A percentile compares a stretch with the other conserved stretches of the same genome.
These are phyloP conservation scores for Dispira simplex DNA, from an alignment of 192 early-diverging fungal genomes.

Conservation along the genomic window DNA sequence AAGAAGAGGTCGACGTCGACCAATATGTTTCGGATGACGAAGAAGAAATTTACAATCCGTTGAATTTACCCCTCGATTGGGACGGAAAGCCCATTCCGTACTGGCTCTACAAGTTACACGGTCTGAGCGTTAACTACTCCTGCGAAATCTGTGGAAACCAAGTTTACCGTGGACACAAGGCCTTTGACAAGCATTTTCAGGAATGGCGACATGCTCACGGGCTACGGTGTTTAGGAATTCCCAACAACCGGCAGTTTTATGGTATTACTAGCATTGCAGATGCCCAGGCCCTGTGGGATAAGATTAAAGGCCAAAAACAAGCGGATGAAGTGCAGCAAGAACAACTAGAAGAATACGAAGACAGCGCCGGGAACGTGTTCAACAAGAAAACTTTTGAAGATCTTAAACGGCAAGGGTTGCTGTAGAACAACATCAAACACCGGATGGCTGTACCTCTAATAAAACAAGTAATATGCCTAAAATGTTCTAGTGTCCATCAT, in stretches of 20 bases:
- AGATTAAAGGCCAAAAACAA: conserved; percentile 54
- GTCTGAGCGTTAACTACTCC: conserved; percentile 81
- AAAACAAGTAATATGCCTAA: neutral
- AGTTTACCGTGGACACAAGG: conserved; percentile 91
- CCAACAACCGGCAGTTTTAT: conserved; percentile 75
- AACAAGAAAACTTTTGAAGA: conserved; percentile 79
- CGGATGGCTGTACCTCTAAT: neutral
- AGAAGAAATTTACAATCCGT: conserved; percentile 90
- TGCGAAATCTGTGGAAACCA: conserved; percentile 96
- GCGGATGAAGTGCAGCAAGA: conserved; percentile 55
- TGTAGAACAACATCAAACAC: conserved; percentile 22
- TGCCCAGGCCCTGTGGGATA: conserved; percentile 73
- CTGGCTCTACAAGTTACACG: conserved; percentile 97
- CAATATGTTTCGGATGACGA: conserved; percentile 58
- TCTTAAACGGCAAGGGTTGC: conserved; percentile 66
- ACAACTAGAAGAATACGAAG: conserved; percentile 81
- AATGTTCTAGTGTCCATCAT: no score
- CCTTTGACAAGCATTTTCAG: conserved; percentile 90
- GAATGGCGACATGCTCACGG: conserved; percentile 92
- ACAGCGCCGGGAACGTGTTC: conserved; percentile 69
- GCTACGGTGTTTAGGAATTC: conserved; percentile 83
- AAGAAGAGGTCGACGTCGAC: conserved; percentile 48
- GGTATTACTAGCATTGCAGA: conserved; percentile 85
- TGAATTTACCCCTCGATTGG: conserved; percentile 92
- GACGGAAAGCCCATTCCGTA: conserved; percentile 98